Percentiles rank a stretch among this genome's conserved stretches.
Evolutionary conservation across 768 basidiomycete species (phyloP).

Genomic region (Kwoniella sp.): DNA sequence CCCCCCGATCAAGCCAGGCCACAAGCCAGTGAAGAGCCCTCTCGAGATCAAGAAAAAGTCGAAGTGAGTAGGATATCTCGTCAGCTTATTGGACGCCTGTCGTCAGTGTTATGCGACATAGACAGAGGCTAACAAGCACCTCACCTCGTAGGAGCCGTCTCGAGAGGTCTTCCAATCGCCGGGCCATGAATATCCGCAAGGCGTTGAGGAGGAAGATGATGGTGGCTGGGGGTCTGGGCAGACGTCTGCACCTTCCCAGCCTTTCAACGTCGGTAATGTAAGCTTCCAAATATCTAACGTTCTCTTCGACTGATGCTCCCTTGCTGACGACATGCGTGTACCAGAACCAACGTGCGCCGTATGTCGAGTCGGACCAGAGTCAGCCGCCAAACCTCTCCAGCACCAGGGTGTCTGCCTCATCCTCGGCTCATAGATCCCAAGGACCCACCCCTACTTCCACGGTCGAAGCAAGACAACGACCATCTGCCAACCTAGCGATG

Average conservation of each 20-base stretch:
- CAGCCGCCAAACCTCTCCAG: neutral
- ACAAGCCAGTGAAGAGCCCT: too few relatives aligned
- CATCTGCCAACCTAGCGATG: neutral
- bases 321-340: neutral
- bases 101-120: too few relatives aligned
- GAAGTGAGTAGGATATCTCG: too few relatives aligned
- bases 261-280: constrained; percentile 3
- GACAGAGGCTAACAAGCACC: too few relatives aligned
- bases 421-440: too few relatives aligned
- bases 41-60: too few relatives aligned
- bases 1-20: too few relatives aligned
- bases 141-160: too few relatives aligned
- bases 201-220: constrained; percentile 1
- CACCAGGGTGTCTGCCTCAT: neutral
- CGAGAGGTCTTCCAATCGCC: too few relatives aligned
- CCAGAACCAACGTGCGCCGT: too few relatives aligned
- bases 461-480: neutral
- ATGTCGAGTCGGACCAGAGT: neutral
- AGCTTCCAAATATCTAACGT: neutral
- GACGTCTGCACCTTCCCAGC: constrained; percentile 12
- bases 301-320: neutral
- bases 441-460: too few relatives aligned
- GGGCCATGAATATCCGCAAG: neutral
- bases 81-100: too few relatives aligned
- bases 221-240: constrained; percentile 11